phyloP scores from a whole-genome alignment of 495 filamentous ascomycete genomes.

The Xylaria longipes region DNA sequence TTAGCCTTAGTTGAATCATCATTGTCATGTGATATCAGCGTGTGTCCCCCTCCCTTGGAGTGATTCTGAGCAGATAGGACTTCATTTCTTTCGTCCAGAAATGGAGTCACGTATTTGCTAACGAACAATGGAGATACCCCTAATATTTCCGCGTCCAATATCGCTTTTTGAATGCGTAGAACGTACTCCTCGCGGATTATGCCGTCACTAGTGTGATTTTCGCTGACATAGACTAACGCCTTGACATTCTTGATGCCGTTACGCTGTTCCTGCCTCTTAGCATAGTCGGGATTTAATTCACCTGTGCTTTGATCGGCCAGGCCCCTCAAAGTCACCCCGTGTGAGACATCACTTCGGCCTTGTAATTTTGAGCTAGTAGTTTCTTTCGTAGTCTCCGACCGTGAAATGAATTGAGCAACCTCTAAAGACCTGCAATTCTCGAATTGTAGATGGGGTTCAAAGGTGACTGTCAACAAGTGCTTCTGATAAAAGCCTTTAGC shows the following conservation, averaged over 20 bases:
- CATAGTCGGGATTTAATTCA: not conserved
- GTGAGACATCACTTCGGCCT: not conserved
- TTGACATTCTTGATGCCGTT: not conserved
- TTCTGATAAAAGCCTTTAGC: slow-evolving; percentile 58
- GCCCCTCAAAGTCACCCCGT: not conserved
- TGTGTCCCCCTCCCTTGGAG: not conserved
- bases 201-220: slow-evolving; percentile 43
- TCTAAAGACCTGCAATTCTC: not conserved
- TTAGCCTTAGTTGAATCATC: not conserved
- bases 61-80: not conserved
- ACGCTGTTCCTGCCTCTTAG: not conserved
- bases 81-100: not conserved
- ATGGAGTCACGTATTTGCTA: slow-evolving; percentile 5
- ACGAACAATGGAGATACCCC: slow-evolving; percentile 1
- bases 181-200: slow-evolving; percentile 68
- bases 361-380: not conserved
- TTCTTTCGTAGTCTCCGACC: not conserved
- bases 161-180: slow-evolving; percentile 68
- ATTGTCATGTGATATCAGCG: not conserved
- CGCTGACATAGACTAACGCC: slow-evolving; percentile 57
- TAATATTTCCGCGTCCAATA: slow-evolving; percentile 58
- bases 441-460: slow-evolving; percentile 17
- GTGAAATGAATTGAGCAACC: slow-evolving; percentile 5
- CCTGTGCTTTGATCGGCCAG: not conserved
- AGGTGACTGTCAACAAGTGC: slow-evolving; percentile 29